Base-by-base conservation (phyloP, 345 rosid species). In the Acer negundo region DNA sequence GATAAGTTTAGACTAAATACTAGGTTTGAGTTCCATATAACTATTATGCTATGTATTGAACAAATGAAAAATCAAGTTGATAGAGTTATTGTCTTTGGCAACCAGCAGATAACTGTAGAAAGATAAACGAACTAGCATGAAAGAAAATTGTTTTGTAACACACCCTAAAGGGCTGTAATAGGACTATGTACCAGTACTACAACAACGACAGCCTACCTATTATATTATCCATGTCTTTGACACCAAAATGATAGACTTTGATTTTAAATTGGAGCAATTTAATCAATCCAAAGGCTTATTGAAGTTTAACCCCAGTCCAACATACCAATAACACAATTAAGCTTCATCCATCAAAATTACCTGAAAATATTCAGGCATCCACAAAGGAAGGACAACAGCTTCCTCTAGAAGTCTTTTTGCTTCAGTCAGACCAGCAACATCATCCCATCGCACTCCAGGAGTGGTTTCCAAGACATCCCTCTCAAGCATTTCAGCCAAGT, bases 331-430 rank as follows among this genome's bases (percentile, higher is more conserved):
- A 59, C 42, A 42, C 12, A 80, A 62, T 67, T 78, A 53, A 76
- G 51, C 71, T 59, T 49, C 77, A 70, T 35, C 64, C 61, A 67
- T 38, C 17, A 70, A 76, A 19, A 77, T 67, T 85, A 96, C 99
- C 97, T 94, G 98, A 85, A 97, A 97, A 86, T 97, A 97, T 82
- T 97, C 99, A 35, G 99, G 97, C 98, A 97, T 97, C 99, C 98
- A 97, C 80, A 97, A 78, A 80, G 99, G 99, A 89, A 97, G 99
- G 66, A 97, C 99, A 79, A 97, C 98, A 62, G 99, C 99, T 86
- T 97, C 98, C 88, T 97, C 99, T 72, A 97, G 88, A 80, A 97
- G 96, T 75, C 99, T 86, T 86, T 96, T 97, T 67, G 99, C 99
- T 89, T 97, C 99, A 67, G 91, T 87, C 87, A 97, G 88, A 71